Percentiles rank a stretch among this genome's conserved stretches.
Evolutionary conservation across 2,329 filamentous ascomycete species (phyloP).

Genomic region (Fonsecaea nubica): DNA sequence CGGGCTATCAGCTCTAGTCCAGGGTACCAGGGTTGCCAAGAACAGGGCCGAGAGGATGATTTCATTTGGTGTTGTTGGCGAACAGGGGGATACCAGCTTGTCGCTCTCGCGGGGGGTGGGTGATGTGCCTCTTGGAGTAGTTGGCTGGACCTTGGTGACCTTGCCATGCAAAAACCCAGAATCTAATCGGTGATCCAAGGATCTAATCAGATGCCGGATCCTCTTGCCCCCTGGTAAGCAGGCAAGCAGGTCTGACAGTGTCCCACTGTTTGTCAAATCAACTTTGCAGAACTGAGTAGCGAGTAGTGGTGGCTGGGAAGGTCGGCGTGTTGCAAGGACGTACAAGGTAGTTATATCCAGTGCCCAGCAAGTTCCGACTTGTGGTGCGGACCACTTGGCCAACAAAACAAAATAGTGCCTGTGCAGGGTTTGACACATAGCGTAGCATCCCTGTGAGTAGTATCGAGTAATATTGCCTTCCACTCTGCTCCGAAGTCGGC

Average conservation of each 20-base stretch:
- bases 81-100: background rate
- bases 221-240: background rate
- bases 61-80: background rate
- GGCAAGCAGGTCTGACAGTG: background rate
- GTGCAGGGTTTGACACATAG: background rate
- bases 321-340: background rate
- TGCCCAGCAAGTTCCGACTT: background rate
- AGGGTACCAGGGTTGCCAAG: background rate
- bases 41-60: background rate
- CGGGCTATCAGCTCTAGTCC: background rate
- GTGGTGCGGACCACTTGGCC: background rate
- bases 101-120: background rate
- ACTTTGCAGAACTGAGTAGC: background rate
- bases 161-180: background rate
- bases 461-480: background rate
- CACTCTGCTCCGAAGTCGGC: slow-evolving; percentile 14
- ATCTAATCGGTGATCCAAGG: slow-evolving; percentile 10
- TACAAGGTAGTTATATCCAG: background rate
- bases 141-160: too few species aligned
- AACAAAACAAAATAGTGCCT: background rate
- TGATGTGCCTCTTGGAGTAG: too few species aligned
- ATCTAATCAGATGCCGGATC: slow-evolving; percentile 25
- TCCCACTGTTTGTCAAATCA: background rate
- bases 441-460: slow-evolving; percentile 1
- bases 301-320: background rate